Conservation (phyloP, 73 alveolate species). For the Vitrella brassicaformis region DNA sequence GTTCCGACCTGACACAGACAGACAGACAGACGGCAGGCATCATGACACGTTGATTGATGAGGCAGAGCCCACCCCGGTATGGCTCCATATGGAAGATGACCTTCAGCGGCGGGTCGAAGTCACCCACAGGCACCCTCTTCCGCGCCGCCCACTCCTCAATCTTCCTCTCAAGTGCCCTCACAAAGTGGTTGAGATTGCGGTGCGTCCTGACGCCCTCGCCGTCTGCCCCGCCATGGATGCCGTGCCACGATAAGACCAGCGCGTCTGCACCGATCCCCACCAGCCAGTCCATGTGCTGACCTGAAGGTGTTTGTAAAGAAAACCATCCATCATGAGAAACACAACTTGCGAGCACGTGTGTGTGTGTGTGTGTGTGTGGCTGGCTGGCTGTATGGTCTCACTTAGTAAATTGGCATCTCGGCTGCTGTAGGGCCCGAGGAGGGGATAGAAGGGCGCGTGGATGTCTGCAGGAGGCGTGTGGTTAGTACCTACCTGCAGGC, state of each 20-base stretch:
- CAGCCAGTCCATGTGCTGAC: too few relatives aligned
- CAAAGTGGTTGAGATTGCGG: neutral
- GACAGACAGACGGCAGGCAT: too few relatives aligned
- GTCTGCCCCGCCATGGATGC: neutral
- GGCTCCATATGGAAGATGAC: neutral
- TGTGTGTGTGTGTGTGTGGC: neutral
- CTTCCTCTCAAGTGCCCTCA: neutral
- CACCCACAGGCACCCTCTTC: too few relatives aligned
- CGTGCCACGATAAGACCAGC: neutral
- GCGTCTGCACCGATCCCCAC: too few relatives aligned
- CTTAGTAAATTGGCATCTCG: neutral
- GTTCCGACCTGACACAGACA: too few relatives aligned
- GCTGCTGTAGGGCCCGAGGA: neutral
- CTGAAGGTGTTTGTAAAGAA: too few relatives aligned
- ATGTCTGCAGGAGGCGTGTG: neutral
- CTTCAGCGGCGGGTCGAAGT: too few relatives aligned
- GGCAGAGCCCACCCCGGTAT: neutral
- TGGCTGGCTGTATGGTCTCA: neutral
- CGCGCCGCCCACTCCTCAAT: too few relatives aligned
- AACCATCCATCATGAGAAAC: too few relatives aligned
- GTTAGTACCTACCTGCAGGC: neutral
- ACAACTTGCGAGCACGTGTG: too few relatives aligned
- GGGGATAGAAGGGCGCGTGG: neutral
- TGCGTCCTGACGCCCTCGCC: neutral
- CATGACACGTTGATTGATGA: too few relatives aligned